Base-by-base conservation (phyloP, 208 protist species). In the Acanthamoeba divionensis region DNA sequence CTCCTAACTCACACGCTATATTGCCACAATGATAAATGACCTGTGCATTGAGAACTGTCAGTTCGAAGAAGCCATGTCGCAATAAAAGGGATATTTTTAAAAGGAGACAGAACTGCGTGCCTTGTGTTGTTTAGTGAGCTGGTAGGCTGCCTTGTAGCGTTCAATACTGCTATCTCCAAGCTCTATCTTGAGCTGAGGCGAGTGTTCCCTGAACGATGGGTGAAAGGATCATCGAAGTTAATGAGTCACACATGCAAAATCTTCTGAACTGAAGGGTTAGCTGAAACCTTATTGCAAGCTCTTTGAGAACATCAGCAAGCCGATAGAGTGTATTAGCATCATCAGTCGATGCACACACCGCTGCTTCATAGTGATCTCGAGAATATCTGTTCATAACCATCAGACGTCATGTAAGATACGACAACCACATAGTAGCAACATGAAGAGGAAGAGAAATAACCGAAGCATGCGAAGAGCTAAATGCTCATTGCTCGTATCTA, bases 231-330 rank as follows among this genome's bases (percentile, higher is more conserved):
- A 41, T 41, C 36, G 36, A 1, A 41, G 36, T 41, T 6, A 41
- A 41, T 41, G 36, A 41, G 36, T 41, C 5, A 41, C 1, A 41
- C 5, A 5, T 41, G 36, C 5, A 41, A 41, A 5, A 41, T 41
- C 2, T 41, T 41, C 1, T 41, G n/a, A n/a, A n/a, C n/a, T n/a
- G 36, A 41, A 41, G 36, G 36, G 36, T 63, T 63, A 63, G 55
- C 55, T 41, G 36, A 41, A n/a, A 41, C 36, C 36, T 41, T 41
- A 41, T 41, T 41, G 36, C 36, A 24, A 63, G 26, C 15, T 50
- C 77, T 45, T 89, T 89, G 12, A 89, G 80, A 36, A 89, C 80
- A 15, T 89, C 80, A 31, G 60, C 80, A 45, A 89, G 60, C 15
- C 80, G 80, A 18, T 57, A 57, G 60, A 89, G 80, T 1, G 60